phyloP scores from a whole-genome alignment of 208 protist genomes.

The Entamoeba histolytica region DNA sequence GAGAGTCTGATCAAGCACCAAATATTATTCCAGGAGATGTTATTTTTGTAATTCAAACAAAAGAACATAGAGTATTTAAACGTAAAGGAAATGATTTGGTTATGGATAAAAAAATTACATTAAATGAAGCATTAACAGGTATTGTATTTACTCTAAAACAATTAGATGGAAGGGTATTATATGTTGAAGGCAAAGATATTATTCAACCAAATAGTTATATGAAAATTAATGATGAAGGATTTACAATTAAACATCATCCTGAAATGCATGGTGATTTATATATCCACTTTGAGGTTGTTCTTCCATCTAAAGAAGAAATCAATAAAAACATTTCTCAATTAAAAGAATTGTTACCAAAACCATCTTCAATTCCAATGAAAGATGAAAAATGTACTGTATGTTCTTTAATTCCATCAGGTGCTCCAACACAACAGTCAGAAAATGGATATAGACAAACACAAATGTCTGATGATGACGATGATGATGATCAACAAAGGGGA shows the following conservation, averaged over 20 bases:
- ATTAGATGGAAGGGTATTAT: not conserved
- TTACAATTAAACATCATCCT: not conserved
- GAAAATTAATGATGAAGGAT: not conserved
- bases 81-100: conserved; percentile 10
- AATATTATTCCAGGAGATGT: conserved; percentile 2
- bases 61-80: not conserved
- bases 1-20: conserved; percentile 5
- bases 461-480: not conserved
- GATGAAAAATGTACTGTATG: not conserved
- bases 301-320: not conserved
- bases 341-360: not conserved
- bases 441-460: not conserved
- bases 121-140: conserved; percentile 6
- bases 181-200: not conserved
- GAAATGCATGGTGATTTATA: not conserved
- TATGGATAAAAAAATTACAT: not conserved
- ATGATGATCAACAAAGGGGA: not conserved
- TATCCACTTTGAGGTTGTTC: not conserved
- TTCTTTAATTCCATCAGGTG: not conserved
- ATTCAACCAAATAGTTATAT: not conserved
- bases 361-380: not conserved
- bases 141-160: not conserved
- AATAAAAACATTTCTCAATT: not conserved
- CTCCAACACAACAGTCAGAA: not conserved
- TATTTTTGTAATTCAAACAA: conserved; percentile 9